Conservation (phyloP, 345 rosid genomes). For the Citrus australasica region DNA sequence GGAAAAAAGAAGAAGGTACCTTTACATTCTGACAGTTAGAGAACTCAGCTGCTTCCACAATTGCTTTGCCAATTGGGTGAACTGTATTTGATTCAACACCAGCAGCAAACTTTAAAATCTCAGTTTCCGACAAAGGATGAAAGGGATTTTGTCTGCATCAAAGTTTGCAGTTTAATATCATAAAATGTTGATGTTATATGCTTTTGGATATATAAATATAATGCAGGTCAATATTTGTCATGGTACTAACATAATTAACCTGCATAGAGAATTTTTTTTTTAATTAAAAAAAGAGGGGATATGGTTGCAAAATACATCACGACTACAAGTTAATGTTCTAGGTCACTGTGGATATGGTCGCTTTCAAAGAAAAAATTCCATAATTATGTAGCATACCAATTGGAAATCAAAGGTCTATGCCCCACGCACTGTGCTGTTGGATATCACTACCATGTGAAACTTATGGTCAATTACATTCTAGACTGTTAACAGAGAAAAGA, state of each 20-base stretch:
- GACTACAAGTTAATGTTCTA: neutral
- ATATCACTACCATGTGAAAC: neutral
- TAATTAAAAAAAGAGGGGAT: no score
- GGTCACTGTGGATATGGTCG: neutral
- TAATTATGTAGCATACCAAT: neutral
- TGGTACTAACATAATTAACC: neutral
- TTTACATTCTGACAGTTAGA: conserved; percentile 41
- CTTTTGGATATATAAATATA: neutral
- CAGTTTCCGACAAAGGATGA: conserved; percentile 53
- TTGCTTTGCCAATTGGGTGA: conserved; percentile 97
- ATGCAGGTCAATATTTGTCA: neutral
- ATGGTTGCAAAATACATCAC: no score
- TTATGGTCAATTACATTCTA: neutral
- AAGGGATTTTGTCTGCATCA: conserved; percentile 44
- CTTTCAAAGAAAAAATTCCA: neutral
- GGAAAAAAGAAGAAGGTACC: conserved; percentile 34
- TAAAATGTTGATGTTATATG: no score
- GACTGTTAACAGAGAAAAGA: neutral
- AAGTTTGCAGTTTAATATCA: conserved; percentile 13
- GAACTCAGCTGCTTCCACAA: conserved; percentile 72
- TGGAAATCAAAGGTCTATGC: neutral
- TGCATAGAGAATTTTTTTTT: neutral
- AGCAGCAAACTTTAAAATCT: conserved; percentile 82
- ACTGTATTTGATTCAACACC: conserved; percentile 86
- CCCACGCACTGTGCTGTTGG: neutral